Evolutionary conservation across 805 yeast species (phyloP).

Genomic region (Zygosaccharomyces pseudorouxii): DNA sequence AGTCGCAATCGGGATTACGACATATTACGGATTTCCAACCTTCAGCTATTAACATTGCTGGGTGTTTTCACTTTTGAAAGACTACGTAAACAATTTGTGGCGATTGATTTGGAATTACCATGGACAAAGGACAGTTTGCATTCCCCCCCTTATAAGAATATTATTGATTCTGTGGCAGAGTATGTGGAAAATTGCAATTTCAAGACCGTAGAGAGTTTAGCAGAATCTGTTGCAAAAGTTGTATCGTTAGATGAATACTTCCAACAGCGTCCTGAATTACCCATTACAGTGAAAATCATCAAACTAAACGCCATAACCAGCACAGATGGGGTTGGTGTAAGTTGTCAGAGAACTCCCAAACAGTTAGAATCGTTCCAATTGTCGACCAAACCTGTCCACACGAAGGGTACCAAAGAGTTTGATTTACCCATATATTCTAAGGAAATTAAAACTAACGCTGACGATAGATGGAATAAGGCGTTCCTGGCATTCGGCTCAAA

Average conservation of each 20-base stretch:
- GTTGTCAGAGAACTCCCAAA: constrained; percentile 46
- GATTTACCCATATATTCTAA: constrained; percentile 35
- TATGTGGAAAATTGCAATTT: constrained; percentile 78
- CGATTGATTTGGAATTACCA: constrained; percentile 49
- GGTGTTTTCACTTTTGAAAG: constrained; percentile 94
- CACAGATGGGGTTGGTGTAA: constrained; percentile 89
- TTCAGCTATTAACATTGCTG: constrained; percentile 68
- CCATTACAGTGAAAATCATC: constrained; percentile 56
- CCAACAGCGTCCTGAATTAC: constrained; percentile 35
- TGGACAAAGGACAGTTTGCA: constrained; percentile 27
- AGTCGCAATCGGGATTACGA: constrained; percentile 14
- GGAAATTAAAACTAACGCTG: neutral
- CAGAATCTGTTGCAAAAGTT: constrained; percentile 61
- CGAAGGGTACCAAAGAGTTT: constrained; percentile 24
- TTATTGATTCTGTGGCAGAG: constrained; percentile 46
- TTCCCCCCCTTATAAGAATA: constrained; percentile 32
- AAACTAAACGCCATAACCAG: constrained; percentile 86
- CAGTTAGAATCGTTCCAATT: constrained; percentile 33
- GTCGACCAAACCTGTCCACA: neutral
- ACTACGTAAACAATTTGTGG: constrained; percentile 69
- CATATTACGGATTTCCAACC: constrained; percentile 41
- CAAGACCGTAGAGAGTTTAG: constrained; percentile 91
- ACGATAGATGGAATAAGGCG: constrained; percentile 38
- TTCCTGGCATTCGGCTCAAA: constrained; percentile 90
- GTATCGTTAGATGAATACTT: constrained; percentile 43